A percentile compares a stretch with the other conserved stretches of the same genome.
These are phyloP conservation scores for Cruciata laevipes DNA, from an alignment of 257 asterid genomes.

Conservation along the genomic window DNA sequence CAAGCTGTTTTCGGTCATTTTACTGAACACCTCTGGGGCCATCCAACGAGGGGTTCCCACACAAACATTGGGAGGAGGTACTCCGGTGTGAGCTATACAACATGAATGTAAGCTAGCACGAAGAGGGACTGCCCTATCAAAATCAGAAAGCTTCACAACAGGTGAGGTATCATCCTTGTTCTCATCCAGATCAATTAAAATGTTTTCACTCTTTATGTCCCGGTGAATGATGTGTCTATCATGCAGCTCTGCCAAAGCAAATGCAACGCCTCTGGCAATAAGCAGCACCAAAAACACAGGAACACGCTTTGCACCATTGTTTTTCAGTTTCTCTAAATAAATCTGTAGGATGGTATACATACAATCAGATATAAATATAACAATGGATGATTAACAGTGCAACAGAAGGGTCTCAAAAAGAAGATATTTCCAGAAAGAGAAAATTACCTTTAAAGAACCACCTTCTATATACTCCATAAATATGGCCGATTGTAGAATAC, in stretches of 20 bases:
- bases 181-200: conserved; percentile 69
- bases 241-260: conserved; percentile 69
- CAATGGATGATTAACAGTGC: background rate
- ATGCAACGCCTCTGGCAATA: conserved; percentile 74
- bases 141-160: conserved; percentile 79
- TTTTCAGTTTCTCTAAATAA: conserved; percentile 53
- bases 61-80: conserved; percentile 76
- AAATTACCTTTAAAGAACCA: conserved; percentile 77
- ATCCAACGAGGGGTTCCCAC: conserved; percentile 99
- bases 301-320: conserved; percentile 50
- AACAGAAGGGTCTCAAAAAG: background rate
- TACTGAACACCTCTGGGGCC: conserved; percentile 75
- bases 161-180: conserved; percentile 67
- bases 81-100: conserved; percentile 82
- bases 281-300: conserved; percentile 41
- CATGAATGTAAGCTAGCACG: conserved; percentile 70
- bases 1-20: conserved; percentile 28
- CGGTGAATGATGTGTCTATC: conserved; percentile 77
- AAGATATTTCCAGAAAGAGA: conserved; percentile 10
- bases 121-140: conserved; percentile 82
- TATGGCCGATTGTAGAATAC: conserved; percentile 59
- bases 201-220: conserved; percentile 80
- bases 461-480: conserved; percentile 86
- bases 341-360: conserved; percentile 34
- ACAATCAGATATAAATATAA: background rate